These are phyloP conservation scores for Xylaria curta DNA, from an alignment of 495 filamentous ascomycete genomes.

Conservation along the genomic window DNA sequence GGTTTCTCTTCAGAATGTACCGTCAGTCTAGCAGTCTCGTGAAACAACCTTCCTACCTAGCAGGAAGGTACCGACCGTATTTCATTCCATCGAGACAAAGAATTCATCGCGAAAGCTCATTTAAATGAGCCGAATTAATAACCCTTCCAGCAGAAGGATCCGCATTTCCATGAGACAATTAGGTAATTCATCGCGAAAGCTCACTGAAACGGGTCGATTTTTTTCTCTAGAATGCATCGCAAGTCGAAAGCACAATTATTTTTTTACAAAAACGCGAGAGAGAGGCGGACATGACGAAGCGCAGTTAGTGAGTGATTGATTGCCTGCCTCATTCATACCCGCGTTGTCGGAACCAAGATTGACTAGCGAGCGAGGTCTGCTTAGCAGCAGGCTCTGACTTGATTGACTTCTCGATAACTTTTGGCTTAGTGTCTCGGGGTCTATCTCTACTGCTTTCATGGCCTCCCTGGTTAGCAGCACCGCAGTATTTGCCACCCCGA, in stretches of 20 bases:
- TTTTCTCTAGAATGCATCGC: constrained; percentile 50
- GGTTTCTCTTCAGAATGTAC: too few species aligned
- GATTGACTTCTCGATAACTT: background rate
- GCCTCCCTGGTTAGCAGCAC: background rate
- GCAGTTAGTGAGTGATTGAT: constrained; percentile 48
- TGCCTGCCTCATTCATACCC: constrained; percentile 26
- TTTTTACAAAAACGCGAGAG: background rate
- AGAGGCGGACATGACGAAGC: constrained; percentile 56
- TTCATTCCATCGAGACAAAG: too few species aligned
- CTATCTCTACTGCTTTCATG: background rate
- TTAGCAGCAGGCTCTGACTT: background rate
- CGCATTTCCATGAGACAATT: background rate
- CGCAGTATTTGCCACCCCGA: background rate
- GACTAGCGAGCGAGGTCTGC: constrained; percentile 18
- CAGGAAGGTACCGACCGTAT: too few species aligned
- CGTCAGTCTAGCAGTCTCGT: too few species aligned
- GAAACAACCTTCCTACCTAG: background rate
- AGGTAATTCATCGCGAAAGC: background rate
- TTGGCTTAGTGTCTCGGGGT: too few species aligned
- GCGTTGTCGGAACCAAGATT: constrained; percentile 7
- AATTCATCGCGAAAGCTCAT: too few species aligned
- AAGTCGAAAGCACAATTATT: constrained; percentile 45
- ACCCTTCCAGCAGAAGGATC: too few species aligned
- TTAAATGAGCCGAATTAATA: too few species aligned
- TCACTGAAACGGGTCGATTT: background rate